These are phyloP conservation scores for Lachnellula suecica DNA, from an alignment of 2,329 filamentous ascomycete genomes.

Conservation along the genomic window DNA sequence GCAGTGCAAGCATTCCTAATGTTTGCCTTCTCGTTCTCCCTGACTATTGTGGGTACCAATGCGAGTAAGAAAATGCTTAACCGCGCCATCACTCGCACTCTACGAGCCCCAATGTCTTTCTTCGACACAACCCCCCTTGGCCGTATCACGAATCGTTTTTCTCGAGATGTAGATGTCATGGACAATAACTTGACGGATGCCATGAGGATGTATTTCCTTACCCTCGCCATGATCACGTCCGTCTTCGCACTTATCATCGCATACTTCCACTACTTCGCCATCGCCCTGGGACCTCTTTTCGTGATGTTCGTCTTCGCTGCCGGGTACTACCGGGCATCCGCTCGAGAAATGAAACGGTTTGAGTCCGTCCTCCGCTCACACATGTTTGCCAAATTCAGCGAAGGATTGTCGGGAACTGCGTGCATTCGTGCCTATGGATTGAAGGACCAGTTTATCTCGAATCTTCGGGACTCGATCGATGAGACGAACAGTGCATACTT, in stretches of 20 bases:
- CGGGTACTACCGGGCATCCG: conserved; percentile 85
- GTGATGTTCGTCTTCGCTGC: conserved; percentile 79
- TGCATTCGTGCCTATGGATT: conserved; percentile 90
- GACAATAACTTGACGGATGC: conserved; percentile 88
- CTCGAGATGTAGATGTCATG: conserved; percentile 93
- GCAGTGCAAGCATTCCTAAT: conserved; percentile 69
- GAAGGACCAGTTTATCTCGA: conserved; percentile 68
- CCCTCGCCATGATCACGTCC: conserved; percentile 75
- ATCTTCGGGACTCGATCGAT: conserved; percentile 74
- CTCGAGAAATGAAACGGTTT: conserved; percentile 91
- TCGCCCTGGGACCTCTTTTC: conserved; percentile 68
- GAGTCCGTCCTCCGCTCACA: conserved; percentile 84
- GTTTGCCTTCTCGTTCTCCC: conserved; percentile 76
- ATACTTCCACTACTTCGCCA: conserved; percentile 81
- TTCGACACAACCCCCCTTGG: conserved; percentile 97
- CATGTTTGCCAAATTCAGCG: conserved; percentile 89
- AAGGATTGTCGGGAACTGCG: conserved; percentile 80
- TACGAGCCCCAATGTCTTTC: conserved; percentile 80
- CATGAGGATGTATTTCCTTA: conserved; percentile 90
- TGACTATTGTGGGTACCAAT: conserved; percentile 78
- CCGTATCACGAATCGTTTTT: conserved; percentile 94
- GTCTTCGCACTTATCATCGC: conserved; percentile 90
- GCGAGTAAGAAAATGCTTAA: conserved; percentile 81
- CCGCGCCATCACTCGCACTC: conserved; percentile 73
- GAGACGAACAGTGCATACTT: conserved; percentile 95